These are phyloP conservation scores for Sarcocystis neurona DNA, from an alignment of 169 alveolate genomes.

Conservation along the genomic window DNA sequence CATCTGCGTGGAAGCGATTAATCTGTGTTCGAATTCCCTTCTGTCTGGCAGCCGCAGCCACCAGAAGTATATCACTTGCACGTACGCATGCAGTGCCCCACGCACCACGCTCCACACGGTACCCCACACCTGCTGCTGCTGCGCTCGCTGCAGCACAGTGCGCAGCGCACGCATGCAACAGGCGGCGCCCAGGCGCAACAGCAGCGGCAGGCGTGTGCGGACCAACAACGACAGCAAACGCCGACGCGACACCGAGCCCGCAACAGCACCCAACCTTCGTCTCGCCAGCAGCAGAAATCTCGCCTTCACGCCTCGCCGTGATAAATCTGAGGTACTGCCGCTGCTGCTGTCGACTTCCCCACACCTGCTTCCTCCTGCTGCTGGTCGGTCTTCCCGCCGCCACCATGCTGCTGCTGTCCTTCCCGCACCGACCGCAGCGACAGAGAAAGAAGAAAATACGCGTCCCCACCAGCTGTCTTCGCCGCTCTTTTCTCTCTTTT, in stretches of 20 bases:
- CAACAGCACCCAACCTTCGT: background rate
- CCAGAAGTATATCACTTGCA: slow-evolving; percentile 64
- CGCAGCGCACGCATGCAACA: background rate
- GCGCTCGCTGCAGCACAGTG: background rate
- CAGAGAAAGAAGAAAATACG: too few species aligned
- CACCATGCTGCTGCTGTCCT: too few species aligned
- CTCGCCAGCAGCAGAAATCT: too few species aligned
- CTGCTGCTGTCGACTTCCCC: too few species aligned
- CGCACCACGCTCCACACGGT: background rate
- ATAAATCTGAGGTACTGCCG: too few species aligned
- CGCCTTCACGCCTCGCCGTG: too few species aligned
- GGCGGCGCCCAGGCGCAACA: background rate
- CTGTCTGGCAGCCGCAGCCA: slow-evolving; percentile 73
- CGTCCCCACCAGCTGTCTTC: too few species aligned
- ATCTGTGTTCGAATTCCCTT: slow-evolving; percentile 75
- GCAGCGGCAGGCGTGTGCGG: background rate
- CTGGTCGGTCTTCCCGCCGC: too few species aligned
- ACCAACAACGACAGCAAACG: background rate
- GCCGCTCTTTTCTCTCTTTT: too few species aligned
- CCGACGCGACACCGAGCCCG: background rate
- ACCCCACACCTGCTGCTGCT: background rate
- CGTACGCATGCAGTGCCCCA: slow-evolving; percentile 22
- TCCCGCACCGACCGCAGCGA: too few species aligned
- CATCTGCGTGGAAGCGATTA: slow-evolving; percentile 71
- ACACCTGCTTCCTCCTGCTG: too few species aligned